Base-by-base conservation (phyloP, 129 eudicot species). In the Mikania micrantha region DNA sequence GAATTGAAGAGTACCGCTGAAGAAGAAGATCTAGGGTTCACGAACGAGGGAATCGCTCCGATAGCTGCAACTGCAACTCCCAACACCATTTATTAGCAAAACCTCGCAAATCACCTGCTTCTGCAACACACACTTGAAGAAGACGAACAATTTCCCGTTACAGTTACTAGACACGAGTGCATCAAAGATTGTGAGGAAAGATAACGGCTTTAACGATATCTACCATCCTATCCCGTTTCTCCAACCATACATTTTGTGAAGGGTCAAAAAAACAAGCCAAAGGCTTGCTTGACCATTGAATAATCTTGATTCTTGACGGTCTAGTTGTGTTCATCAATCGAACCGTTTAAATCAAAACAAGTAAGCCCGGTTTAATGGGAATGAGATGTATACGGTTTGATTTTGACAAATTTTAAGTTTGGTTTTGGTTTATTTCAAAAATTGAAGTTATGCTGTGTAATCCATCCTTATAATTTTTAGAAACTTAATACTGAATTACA, bases 181-280 rank as follows among this genome's bases (percentile, higher is more conserved):
- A 22, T n/a, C 44, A 2, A 62, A 75, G 65, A 24, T 73, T 60
- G 54, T 70, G 83, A 80, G 84, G 90, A 76, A 82, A 72, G 84
- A 82, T 79, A 77, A 74, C 84, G 77, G 74, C 80, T 86, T 78
- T 75, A 78, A 47, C 78, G 73, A 70, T n/a, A 54, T 32, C 75
- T 56, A 80, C 81, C 56, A 69, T 45, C 44, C 34, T 79, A 45
- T 27, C 80, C 83, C 77, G 27, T 67, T 75, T 56, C 57, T 28
- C 70, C 27, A 47, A 76, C 75, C 80, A 60, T 48, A 59, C 64
- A 59, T 76, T 75, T 58, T 24, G 25, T 22, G 9, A 50, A 28
- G 44, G 42, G 19, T 35, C 40, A 45, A 29, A 13, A 31, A 58
- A 7, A 32, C 6, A 32, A n/a, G n/a, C 2, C 36, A 32, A 32